phyloP scores from a whole-genome alignment of 345 rosid genomes.

The thale cress (Arabidopsis thaliana) region DNA sequence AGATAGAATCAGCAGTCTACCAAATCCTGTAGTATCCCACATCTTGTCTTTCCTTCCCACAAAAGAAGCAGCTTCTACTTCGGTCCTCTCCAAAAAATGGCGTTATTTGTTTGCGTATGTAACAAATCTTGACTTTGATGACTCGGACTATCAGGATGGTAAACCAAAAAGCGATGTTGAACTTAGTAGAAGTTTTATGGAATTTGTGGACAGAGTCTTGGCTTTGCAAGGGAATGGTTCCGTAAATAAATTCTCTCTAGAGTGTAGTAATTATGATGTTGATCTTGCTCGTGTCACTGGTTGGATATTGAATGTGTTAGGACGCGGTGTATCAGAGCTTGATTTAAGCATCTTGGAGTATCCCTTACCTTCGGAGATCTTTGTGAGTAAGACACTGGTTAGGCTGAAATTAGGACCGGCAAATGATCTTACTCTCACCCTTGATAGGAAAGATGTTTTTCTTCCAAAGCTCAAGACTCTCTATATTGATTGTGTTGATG shows the following conservation, averaged over 20 bases:
- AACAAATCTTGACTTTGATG: conserved; percentile 25
- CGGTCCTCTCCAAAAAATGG: conserved; percentile 29
- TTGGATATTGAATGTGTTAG: conserved; percentile 22
- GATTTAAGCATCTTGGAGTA: conserved; percentile 9
- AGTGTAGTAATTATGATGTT: not conserved
- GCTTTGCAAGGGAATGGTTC: conserved; percentile 8
- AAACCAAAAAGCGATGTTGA: not conserved
- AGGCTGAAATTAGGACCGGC: conserved; percentile 19
- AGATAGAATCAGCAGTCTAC: conserved; percentile 29
- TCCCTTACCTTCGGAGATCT: conserved; percentile 10
- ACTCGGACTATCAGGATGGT: not conserved
- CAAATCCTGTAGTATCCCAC: conserved; percentile 15
- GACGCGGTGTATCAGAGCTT: conserved; percentile 26
- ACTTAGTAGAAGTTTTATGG: not conserved
- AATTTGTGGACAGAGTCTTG: conserved; percentile 27
- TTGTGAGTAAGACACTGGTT: conserved; percentile 21
- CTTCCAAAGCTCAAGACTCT: conserved; percentile 31
- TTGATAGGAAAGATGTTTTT: not conserved
- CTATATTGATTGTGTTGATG: conserved; percentile 2
- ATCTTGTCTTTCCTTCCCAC: conserved; percentile 34
- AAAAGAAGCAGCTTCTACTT: conserved; percentile 34
- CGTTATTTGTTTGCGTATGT: conserved; percentile 18
- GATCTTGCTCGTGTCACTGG: conserved; percentile 2
- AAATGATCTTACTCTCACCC: not conserved
- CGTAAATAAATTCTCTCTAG: conserved; percentile 14